Evolutionary conservation across 495 filamentous ascomycete species (phyloP).

Genomic region (Lasiosphaeria miniovina): DNA sequence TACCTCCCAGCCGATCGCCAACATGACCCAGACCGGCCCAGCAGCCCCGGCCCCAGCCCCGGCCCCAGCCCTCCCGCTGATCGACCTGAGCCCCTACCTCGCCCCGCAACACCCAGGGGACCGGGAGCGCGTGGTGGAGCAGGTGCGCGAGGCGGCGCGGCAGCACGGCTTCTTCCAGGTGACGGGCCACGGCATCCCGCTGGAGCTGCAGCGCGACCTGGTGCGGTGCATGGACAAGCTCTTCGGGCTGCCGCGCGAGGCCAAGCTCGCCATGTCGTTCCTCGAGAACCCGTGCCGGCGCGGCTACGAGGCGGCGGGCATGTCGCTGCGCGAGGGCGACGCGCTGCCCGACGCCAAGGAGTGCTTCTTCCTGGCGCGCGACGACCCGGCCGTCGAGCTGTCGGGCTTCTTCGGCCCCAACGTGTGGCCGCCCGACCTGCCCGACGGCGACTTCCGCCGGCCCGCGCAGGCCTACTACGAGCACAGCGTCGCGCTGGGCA

Average conservation of each 20-base stretch:
- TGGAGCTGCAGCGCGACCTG: conserved; percentile 20
- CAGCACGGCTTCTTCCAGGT: conserved; percentile 51
- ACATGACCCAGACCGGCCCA: too few species aligned
- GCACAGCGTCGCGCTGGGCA: conserved; percentile 32
- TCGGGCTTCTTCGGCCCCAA: not conserved
- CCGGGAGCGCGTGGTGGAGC: conserved; percentile 25
- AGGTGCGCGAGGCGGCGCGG: conserved; percentile 32
- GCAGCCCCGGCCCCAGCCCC: not conserved
- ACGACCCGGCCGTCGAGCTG: conserved; percentile 38
- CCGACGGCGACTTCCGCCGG: conserved; percentile 42
- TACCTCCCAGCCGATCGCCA: too few species aligned
- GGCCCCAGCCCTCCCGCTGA: not conserved
- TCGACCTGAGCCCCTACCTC: conserved; percentile 21
- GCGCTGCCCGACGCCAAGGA: conserved; percentile 40
- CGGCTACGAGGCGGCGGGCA: conserved; percentile 38
- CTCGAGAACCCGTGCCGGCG: conserved; percentile 32
- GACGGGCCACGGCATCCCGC: conserved; percentile 43
- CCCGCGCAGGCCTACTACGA: conserved; percentile 50
- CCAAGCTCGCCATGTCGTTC: conserved; percentile 31
- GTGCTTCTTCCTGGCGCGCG: conserved; percentile 36
- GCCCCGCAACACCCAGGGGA: conserved; percentile 9
- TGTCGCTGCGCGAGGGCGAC: conserved; percentile 26
- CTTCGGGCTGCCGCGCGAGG: conserved; percentile 34
- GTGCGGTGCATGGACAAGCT: conserved; percentile 24
- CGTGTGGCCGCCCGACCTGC: conserved; percentile 45